Conservation (phyloP, 2,329 filamentous ascomycete species). For the Diplodia sapinea region DNA sequence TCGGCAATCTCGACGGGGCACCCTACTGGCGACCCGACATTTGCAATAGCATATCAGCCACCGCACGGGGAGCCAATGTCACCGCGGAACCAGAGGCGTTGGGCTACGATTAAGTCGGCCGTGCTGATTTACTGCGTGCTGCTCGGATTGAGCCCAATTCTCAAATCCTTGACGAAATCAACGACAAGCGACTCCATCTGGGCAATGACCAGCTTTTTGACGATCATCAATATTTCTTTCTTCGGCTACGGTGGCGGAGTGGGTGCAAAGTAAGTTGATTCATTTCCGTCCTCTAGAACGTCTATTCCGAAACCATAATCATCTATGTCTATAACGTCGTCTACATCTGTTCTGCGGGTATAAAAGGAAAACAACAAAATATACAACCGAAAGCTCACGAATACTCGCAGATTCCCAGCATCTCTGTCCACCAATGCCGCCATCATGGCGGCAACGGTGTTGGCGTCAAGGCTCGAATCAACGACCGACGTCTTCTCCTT, state of each 20-base stretch:
- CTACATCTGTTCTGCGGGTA: constrained; percentile 20
- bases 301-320: constrained; percentile 29
- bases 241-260: constrained; percentile 88
- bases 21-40: constrained; percentile 48
- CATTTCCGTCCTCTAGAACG: not conserved
- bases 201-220: constrained; percentile 92
- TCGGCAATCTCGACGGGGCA: constrained; percentile 37
- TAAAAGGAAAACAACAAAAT: constrained; percentile 19
- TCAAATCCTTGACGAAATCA: constrained; percentile 93
- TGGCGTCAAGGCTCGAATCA: constrained; percentile 85
- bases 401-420: constrained; percentile 65
- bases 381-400: constrained; percentile 10
- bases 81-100: constrained; percentile 64
- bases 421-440: constrained; percentile 92
- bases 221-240: constrained; percentile 95
- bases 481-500: constrained; percentile 95
- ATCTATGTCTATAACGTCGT: constrained; percentile 27
- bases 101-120: constrained; percentile 89
- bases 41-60: constrained; percentile 46
- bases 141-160: constrained; percentile 88
- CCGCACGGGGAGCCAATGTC: constrained; percentile 54
- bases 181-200: constrained; percentile 95
- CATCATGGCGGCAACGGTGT: constrained; percentile 92
- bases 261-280: constrained; percentile 54
- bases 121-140: constrained; percentile 91